These are phyloP conservation scores for Phyllosticta capitalensis DNA, from an alignment of 2,329 filamentous ascomycete genomes.

Conservation along the genomic window DNA sequence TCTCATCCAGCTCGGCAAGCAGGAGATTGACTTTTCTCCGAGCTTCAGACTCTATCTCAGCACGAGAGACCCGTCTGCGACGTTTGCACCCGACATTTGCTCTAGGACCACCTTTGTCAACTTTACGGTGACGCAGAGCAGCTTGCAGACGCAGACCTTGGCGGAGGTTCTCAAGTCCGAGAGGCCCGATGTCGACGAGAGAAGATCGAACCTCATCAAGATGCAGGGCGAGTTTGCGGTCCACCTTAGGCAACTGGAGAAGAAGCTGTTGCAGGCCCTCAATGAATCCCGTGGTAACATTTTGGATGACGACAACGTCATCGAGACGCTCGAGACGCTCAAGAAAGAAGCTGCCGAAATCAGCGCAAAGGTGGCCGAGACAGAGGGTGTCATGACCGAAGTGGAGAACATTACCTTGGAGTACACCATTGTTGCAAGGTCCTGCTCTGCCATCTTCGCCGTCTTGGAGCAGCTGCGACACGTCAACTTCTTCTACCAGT, in stretches of 20 bases:
- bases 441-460: conserved; percentile 95
- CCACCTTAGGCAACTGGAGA: conserved; percentile 92
- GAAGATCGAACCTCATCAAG: conserved; percentile 94
- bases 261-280: conserved; percentile 82
- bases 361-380: conserved; percentile 90
- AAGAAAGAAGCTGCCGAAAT: conserved; percentile 98
- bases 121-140: conserved; percentile 98
- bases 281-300: conserved; percentile 98
- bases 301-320: conserved; percentile 94
- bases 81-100: conserved; percentile 93
- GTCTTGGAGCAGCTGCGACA: conserved; percentile 95
- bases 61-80: conserved; percentile 89
- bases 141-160: conserved; percentile 92
- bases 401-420: conserved; percentile 92
- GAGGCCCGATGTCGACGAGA: conserved; percentile 91
- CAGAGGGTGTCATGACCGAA: conserved; percentile 95
- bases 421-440: conserved; percentile 85
- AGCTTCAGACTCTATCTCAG: conserved; percentile 93
- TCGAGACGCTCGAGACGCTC: conserved; percentile 91
- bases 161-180: conserved; percentile 97
- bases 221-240: conserved; percentile 98
- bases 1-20: conserved; percentile 93
- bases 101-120: conserved; percentile 98
- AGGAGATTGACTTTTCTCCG: conserved; percentile 98
- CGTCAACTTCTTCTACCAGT: conserved; percentile 98